Evolutionary conservation across 805 yeast genomes (phyloP).

Genomic region (Candida manassasensis): DNA sequence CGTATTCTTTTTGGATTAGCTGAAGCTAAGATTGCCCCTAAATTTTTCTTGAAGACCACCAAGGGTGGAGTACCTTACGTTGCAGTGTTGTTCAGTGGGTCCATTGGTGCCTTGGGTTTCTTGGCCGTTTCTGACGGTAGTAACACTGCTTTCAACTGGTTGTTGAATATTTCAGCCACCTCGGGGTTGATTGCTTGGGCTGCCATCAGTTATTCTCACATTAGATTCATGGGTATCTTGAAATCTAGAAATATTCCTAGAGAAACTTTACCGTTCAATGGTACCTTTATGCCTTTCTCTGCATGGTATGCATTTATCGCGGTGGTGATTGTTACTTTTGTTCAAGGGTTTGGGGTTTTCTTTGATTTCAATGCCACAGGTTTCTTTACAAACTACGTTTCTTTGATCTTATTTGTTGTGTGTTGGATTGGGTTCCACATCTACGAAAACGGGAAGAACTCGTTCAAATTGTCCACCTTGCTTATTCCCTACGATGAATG

Average conservation of each 20-base stretch:
- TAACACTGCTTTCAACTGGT: constrained; percentile 62
- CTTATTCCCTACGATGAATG: constrained; percentile 48
- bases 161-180: constrained; percentile 67
- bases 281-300: constrained; percentile 57
- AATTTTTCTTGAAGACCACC: constrained; percentile 44
- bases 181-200: constrained; percentile 75
- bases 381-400: constrained; percentile 70
- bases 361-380: constrained; percentile 47
- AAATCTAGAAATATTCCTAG: constrained; percentile 60
- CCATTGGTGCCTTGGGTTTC: constrained; percentile 62
- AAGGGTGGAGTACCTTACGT: constrained; percentile 58
- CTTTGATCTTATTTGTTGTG: constrained; percentile 55
- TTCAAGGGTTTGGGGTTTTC: constrained; percentile 72
- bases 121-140: constrained; percentile 52
- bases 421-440: constrained; percentile 54
- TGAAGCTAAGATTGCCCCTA: constrained; percentile 53
- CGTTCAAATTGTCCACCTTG: constrained; percentile 28
- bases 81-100: constrained; percentile 53
- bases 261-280: constrained; percentile 70
- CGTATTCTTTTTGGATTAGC: constrained; percentile 63
- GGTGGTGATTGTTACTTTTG: constrained; percentile 52
- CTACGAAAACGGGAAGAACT: constrained; percentile 39
- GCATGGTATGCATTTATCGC: constrained; percentile 60
- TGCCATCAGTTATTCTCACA: constrained; percentile 57
- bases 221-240: constrained; percentile 66